Evolutionary conservation across 495 filamentous ascomycete genomes (phyloP), one percentile per base, ranked within the genome.

Genomic region (Annulohypoxylon moriforme): DNA sequence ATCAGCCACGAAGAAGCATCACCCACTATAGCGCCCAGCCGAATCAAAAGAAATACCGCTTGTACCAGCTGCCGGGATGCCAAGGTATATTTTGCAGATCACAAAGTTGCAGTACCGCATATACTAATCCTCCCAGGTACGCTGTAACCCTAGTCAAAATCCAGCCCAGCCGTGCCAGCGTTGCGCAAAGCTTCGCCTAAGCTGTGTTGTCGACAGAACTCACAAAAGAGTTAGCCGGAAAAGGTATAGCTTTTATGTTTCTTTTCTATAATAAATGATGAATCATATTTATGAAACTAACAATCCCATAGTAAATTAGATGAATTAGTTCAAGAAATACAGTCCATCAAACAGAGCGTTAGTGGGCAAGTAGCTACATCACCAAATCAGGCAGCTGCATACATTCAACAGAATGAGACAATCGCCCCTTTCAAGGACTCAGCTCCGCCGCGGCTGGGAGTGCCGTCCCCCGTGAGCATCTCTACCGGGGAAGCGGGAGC

Each of bases 261-360:
- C 13, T 44, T 10, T 18, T 57, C 29, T 47, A 11, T 29, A 22
- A 20, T 27, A 56, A 13, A 20, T 20, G n/a, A n/a, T 55, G 2
- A 53, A 69, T 76, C 24, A 4, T 10, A 29, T 24, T 52, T 14
- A n/a, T n/a, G 4, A 70, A 58, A 14, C 25, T 18, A 50, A 49
- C 25, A 18, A 13, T 1, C 24, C 3, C 33, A 59, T 64, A 82
- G 82, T 69, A 83, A 84, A 58, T 62, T 84, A 11, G 82, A 84
- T 34, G 79, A 84, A 49, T 71, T 84, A 4, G 81, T 80, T 25
- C 78, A 80, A 52, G 82, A 83, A 64, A 75, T 84, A 3, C 77
- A 80, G 67, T 81, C 75, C 58, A 83, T 84, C 73, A 82, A 82
- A 60, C 77, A 83, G 18, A 80, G 80, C 56, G 81, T 84, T 22